Percentiles rank a stretch among this genome's conserved stretches.
These are phyloP conservation scores for Neoboletus brunneissimus DNA, from an alignment of 768 basidiomycete species.

Conservation along the genomic window DNA sequence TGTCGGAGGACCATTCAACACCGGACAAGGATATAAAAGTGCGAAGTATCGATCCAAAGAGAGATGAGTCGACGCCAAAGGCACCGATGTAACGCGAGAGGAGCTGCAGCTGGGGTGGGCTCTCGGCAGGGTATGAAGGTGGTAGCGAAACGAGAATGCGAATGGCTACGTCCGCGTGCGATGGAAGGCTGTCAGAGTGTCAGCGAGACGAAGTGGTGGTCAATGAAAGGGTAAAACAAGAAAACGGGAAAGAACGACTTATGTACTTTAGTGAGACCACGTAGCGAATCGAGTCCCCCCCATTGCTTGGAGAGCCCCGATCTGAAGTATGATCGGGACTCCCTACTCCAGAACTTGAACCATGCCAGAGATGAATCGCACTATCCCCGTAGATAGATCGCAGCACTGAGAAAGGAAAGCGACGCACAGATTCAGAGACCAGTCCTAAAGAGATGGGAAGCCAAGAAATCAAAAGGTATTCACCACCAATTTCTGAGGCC, in stretches of 20 bases:
- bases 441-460: neutral
- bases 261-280: constrained; percentile 63
- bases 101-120: constrained; percentile 80
- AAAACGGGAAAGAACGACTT: neutral
- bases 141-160: constrained; percentile 59
- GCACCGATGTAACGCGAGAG: constrained; percentile 81
- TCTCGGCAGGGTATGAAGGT: constrained; percentile 57
- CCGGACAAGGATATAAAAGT: constrained; percentile 78
- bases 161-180: constrained; percentile 50
- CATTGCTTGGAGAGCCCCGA: constrained; percentile 16
- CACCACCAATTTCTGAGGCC: too few relatives aligned
- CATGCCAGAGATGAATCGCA: constrained; percentile 58
- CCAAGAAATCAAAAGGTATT: too few relatives aligned
- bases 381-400: constrained; percentile 79
- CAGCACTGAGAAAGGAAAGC: constrained; percentile 43
- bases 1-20: constrained; percentile 72
- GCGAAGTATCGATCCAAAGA: constrained; percentile 76
- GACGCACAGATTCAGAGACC: constrained; percentile 4
- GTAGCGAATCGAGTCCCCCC: constrained; percentile 53
- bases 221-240: too few relatives aligned
- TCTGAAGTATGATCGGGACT: constrained; percentile 5
- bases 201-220: neutral
- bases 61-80: constrained; percentile 65
- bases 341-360: constrained; percentile 27
- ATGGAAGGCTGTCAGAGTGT: constrained; percentile 42